Base-by-base conservation (phyloP, 306 rosid species). In the Lagenaria siceraria region DNA sequence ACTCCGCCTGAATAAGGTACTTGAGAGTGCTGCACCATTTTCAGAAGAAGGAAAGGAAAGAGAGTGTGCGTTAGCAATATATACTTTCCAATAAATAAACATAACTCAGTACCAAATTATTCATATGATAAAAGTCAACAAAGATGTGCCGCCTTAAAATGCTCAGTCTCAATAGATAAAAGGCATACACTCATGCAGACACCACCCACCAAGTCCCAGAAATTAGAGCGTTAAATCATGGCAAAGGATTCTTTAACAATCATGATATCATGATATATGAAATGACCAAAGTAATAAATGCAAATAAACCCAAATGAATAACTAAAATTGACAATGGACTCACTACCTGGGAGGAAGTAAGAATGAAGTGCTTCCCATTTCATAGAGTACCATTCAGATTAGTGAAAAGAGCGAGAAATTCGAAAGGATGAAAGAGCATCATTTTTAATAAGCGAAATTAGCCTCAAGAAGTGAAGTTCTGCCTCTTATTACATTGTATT, bases 1-100 rank as follows among this genome's bases (percentile, higher is more conserved):
- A 87, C 86, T 71, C 96, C 96, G n/a, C 97, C 99, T 6, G 96
- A 89, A 84, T 96, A 92, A 18, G 97, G 85, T 72, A 92, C 80
- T 87, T 96, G 93, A 40, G 87, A 88, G 40, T 83, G 83, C 87
- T 79, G 84, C 81, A 83, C 52, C 80, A 80, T 85, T 83, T 77
- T 77, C 79, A 62, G 46, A 51, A 24, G 19, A 25, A 10, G 19
- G 14, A 25, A 68, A 6, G 14, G 21, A 46, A 70, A 68, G 53
- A 13, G 15, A 13, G 25, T 27, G 25, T 14, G 3, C 22, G 17
- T 73, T 18, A 73, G 48, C 29, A 73, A 51, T 27, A 19, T 8
- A 52, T 25, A 73, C 1, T 27, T 18, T 73, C 8, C 61, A 51
- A 12, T 24, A 8, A 25, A 72, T 72, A 17, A 49, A 72, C 3